Evolutionary conservation across 2,329 filamentous ascomycete species (phyloP), one percentile per base, ranked within the genome.

Genomic region (Aspergillus costaricaensis): DNA sequence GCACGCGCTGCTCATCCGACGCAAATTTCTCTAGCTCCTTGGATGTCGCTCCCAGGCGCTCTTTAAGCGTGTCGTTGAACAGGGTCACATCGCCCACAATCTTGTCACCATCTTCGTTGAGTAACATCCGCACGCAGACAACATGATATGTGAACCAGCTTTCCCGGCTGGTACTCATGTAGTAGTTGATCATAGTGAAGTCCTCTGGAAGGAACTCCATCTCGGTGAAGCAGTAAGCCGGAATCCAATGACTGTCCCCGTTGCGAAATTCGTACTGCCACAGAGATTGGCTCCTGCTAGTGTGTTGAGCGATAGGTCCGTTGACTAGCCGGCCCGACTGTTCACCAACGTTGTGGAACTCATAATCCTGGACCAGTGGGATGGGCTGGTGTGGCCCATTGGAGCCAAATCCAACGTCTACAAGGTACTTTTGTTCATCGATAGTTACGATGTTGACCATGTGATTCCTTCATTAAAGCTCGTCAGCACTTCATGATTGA

Each of bases 231-330:
- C 51, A 54, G 12, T 54, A 54, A 5, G 19, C 36, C 8, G 51
- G 38, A 10, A 27, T 54, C 51, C 51, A 54, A 9, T 12, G 9
- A 7, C 32, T 21, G 21, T 27, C 21, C 5, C 51, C 36, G 32
- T 54, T 54, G 21, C 32, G 21, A 19, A 54, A 25, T 15, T 54
- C 51, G 19, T 54, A 54, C 17, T 54, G 51, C 51, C 51, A 54
- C 17, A 54, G 19, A 10, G 36, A 43, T 54, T 54, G 51, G 17
- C 36, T 36, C 3, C 5, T 17, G 21, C 38, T n/a, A 14, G 36
- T 54, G 23, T 43, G 38, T 23, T 54, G 51, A 4, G 23, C 6
- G 51, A 54, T 54, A n/a, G 51, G 14, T 5, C 51, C 51, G 17
- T 27, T 19, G 5, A 43, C 19, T 7, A 54, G 32, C 23, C 51